Percentiles rank a stretch among this genome's conserved stretches.
Evolutionary conservation across 2,329 filamentous ascomycete species (phyloP).

Genomic region (Sporothrix brasiliensis): DNA sequence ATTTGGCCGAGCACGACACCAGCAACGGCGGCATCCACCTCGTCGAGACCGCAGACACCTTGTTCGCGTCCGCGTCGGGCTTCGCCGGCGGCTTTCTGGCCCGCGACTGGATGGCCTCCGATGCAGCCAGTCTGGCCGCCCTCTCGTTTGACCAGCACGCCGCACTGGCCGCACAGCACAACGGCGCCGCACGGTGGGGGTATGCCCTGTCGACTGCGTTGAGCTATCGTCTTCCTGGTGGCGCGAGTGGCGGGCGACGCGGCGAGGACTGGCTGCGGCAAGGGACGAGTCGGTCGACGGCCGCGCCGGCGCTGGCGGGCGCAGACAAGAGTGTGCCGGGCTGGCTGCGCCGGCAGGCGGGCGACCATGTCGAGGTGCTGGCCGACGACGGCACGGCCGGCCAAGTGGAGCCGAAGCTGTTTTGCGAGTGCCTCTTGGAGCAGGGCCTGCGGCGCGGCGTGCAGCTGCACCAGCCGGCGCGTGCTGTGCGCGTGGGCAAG

Average conservation of each 20-base stretch:
- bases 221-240: slow-evolving; percentile 47
- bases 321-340: slow-evolving; percentile 44
- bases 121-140: slow-evolving; percentile 58
- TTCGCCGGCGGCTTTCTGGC: slow-evolving; percentile 75
- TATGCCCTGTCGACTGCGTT: slow-evolving; percentile 61
- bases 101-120: slow-evolving; percentile 68
- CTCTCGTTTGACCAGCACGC: slow-evolving; percentile 72
- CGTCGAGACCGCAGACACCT: slow-evolving; percentile 52
- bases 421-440: slow-evolving; percentile 67
- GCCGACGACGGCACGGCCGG: slow-evolving; percentile 63
- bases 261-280: slow-evolving; percentile 67
- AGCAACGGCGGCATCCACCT: slow-evolving; percentile 47
- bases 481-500: slow-evolving; percentile 55
- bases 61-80: slow-evolving; percentile 75
- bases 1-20: slow-evolving; percentile 58
- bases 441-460: slow-evolving; percentile 64
- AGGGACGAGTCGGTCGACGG: slow-evolving; percentile 42
- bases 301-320: slow-evolving; percentile 35
- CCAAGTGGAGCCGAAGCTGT: slow-evolving; percentile 68
- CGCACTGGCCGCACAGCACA: slow-evolving; percentile 61
- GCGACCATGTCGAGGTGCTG: slow-evolving; percentile 63
- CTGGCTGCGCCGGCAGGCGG: slow-evolving; percentile 62
- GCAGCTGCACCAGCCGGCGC: slow-evolving; percentile 65
- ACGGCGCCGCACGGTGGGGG: slow-evolving; percentile 58
- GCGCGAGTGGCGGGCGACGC: slow-evolving; percentile 31